Percentiles rank a stretch among this genome's conserved stretches.
phyloP scores from a whole-genome alignment of 441 rosid genomes.

The Gossypium schwendimanii region DNA sequence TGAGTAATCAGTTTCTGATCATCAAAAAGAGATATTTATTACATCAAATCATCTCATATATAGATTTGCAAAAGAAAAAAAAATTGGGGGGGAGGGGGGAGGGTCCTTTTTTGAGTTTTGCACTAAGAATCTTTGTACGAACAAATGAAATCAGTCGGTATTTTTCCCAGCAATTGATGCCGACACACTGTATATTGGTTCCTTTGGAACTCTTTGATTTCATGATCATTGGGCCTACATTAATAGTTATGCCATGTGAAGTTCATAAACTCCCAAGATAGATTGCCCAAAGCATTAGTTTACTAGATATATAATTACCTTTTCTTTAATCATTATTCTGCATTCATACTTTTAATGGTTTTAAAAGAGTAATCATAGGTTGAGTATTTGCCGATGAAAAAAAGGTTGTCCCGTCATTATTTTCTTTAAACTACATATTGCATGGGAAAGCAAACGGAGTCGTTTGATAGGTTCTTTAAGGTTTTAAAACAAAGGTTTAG shows the following conservation, averaged over 20 bases:
- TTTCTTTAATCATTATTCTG: neutral
- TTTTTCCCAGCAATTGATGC: neutral
- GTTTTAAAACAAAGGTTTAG: neutral
- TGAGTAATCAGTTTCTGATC: too few relatives aligned
- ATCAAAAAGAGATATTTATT: too few relatives aligned
- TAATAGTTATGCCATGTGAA: neutral
- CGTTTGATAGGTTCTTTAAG: slow-evolving; percentile 10
- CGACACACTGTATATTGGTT: neutral
- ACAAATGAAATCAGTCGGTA: neutral
- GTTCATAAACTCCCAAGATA: neutral
- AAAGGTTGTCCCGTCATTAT: neutral
- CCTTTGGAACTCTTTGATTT: neutral
- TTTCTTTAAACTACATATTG: neutral
- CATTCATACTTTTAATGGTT: neutral
- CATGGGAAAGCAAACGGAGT: neutral
- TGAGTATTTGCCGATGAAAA: neutral
- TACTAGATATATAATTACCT: neutral
- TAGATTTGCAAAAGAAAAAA: too few relatives aligned
- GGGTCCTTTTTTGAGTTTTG: neutral
- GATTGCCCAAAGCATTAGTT: neutral
- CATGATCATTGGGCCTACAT: neutral
- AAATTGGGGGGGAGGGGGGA: too few relatives aligned
- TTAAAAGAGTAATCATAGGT: neutral
- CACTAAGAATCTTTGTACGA: neutral
- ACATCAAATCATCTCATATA: too few relatives aligned